Conservation (phyloP, 192 early-diverging fungal species). For the Mortierella antarctica region DNA sequence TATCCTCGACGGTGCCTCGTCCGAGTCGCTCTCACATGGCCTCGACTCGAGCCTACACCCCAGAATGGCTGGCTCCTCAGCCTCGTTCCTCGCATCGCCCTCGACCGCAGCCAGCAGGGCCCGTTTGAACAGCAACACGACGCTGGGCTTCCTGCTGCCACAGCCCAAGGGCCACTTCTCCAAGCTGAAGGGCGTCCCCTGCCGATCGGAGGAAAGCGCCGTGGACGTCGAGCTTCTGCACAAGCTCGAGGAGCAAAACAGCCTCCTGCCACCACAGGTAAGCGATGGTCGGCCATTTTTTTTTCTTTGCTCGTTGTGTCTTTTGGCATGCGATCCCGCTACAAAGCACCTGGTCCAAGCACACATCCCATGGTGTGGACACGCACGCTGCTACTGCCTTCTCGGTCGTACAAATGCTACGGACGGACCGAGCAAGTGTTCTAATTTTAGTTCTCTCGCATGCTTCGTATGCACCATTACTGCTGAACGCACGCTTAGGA, state of each 20-base stretch:
- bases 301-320: not conserved
- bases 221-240: conserved; percentile 56
- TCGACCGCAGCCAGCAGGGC: conserved; percentile 39
- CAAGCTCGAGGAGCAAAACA: conserved; percentile 68
- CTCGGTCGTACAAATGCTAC: no score
- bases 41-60: conserved; percentile 35
- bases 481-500: conserved; percentile 49
- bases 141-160: conserved; percentile 37
- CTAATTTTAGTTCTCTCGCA: no score
- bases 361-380: not conserved
- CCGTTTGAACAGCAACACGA: conserved; percentile 39
- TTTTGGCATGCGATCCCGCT: not conserved
- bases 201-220: conserved; percentile 13
- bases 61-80: conserved; percentile 16
- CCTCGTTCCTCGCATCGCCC: conserved; percentile 27
- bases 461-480: not conserved
- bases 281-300: not conserved
- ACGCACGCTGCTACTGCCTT: not conserved
- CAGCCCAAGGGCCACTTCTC: conserved; percentile 53
- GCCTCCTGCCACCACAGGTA: conserved; percentile 66
- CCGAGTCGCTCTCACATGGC: conserved; percentile 45
- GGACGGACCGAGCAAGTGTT: no score
- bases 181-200: conserved; percentile 31
- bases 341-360: not conserved
- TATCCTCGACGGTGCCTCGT: conserved; percentile 45